Conservation (phyloP, 768 basidiomycete genomes). For the Daedalea quercina region DNA sequence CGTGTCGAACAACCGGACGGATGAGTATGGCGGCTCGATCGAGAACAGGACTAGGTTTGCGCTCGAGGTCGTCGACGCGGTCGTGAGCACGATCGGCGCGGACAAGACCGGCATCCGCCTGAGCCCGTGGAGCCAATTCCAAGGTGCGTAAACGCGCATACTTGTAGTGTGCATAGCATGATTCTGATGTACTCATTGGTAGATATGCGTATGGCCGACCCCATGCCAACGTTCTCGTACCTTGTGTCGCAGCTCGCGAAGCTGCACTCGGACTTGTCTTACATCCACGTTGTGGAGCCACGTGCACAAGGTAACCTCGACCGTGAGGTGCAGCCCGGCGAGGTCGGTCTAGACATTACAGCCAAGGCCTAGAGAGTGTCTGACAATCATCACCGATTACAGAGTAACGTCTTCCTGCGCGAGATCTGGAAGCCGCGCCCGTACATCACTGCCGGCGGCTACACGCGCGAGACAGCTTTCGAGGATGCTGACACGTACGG, state of each 20-base stretch:
- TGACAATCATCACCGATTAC: constrained; percentile 18
- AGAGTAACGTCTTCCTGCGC: constrained; percentile 12
- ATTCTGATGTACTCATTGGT: constrained; percentile 8
- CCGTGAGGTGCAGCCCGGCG: neutral
- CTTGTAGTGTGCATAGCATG: neutral
- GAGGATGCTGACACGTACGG: constrained; percentile 9
- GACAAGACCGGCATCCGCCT: constrained; percentile 34
- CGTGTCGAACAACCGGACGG: constrained; percentile 34
- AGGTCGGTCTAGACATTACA: neutral
- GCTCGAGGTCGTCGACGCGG: constrained; percentile 34
- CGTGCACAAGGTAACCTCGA: constrained; percentile 3
- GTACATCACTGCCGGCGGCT: constrained; percentile 15
- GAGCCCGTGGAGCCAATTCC: constrained; percentile 26
- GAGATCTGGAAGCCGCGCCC: constrained; percentile 11
- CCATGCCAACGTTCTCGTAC: constrained; percentile 47
- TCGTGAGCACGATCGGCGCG: constrained; percentile 33
- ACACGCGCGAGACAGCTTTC: constrained; percentile 13
- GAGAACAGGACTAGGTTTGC: constrained; percentile 42
- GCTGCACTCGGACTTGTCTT: constrained; percentile 34
- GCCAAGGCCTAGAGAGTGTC: no score
- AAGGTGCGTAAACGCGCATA: constrained; percentile 17
- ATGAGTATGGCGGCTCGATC: constrained; percentile 41
- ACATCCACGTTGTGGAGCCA: constrained; percentile 30
- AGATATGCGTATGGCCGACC: constrained; percentile 47
- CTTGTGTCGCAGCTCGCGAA: constrained; percentile 34